A percentile compares a stretch with the other conserved stretches of the same genome.
Conservation (phyloP, 2,329 filamentous ascomycete species). For the Fusarium chaquense region DNA sequence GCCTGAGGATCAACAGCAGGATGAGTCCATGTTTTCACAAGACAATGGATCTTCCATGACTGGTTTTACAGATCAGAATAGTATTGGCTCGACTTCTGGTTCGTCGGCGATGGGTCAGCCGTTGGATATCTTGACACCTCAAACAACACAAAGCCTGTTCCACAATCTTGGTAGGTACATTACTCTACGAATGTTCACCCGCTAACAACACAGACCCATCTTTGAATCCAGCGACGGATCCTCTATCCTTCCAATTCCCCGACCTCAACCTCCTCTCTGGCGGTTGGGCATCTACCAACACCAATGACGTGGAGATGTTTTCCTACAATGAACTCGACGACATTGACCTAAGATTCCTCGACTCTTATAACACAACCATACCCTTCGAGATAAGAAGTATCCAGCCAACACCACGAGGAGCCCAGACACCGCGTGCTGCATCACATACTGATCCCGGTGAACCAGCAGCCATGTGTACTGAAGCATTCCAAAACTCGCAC, state of each 20-base stretch:
- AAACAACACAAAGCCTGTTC: slow-evolving; percentile 23
- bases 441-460: slow-evolving; percentile 21
- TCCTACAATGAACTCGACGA: slow-evolving; percentile 48
- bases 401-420: slow-evolving; percentile 25
- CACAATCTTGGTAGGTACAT: slow-evolving; percentile 24
- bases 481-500: slow-evolving; percentile 45
- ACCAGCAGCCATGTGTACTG: slow-evolving; percentile 38
- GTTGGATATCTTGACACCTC: slow-evolving; percentile 24
- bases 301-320: slow-evolving; percentile 12
- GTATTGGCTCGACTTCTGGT: background rate
- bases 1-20: slow-evolving; percentile 18
- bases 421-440: slow-evolving; percentile 15
- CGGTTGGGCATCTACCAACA: slow-evolving; percentile 7
- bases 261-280: slow-evolving; percentile 41
- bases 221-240: slow-evolving; percentile 5
- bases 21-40: slow-evolving; percentile 10
- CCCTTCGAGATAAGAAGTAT: slow-evolving; percentile 47
- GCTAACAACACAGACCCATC: slow-evolving; percentile 19
- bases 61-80: background rate
- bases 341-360: slow-evolving; percentile 50
- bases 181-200: too few relatives aligned
- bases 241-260: slow-evolving; percentile 32
- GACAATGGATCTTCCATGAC: slow-evolving; percentile 2
- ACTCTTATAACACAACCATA: slow-evolving; percentile 49
- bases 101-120: slow-evolving; percentile 20